Evolutionary conservation across 345 rosid species (phyloP), one percentile per base, ranked within the genome.

Genomic region (Corchorus olitorius): DNA sequence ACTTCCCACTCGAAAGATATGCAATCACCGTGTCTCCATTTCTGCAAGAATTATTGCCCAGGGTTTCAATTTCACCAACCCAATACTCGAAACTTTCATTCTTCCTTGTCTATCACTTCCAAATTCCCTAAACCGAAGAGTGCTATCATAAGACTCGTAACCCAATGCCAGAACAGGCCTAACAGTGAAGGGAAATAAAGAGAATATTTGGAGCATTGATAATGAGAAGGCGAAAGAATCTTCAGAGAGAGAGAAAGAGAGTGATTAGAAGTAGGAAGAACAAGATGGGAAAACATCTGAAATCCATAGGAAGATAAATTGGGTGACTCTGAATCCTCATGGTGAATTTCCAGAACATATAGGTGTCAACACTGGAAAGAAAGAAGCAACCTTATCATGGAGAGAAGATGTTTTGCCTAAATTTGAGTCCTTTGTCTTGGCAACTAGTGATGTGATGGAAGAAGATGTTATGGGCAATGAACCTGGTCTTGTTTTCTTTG

Each of bases 271-370:
- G 86, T 75, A 83, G 82, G 77, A 80, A 84, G 79, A 78, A 50
- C 70, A 81, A 59, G 85, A 50, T 27, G 27, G 27, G 27, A 27
- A 27, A 41, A 34, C 78, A 8, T 89, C 97, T 72, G 87, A 81
- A 27, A 89, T 95, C 48, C 86, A 84, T 65, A 87, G 99, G 84
- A 91, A 71, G 80, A 86, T 88, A 68, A 89, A 90, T 79, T 94
- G 98, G 98, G 97, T 89, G 59, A 93, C 98, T 80, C 76, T 94
- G 81, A 94, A 95, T 82, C 98, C 98, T 59, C 78, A 89, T 56
- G 97, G 97, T 72, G 97, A 93, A 84, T 76, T 75, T 3, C 59
- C 75, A 19, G 87, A 82, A 77, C 43, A 10, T 22, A 5, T 16
- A 49, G 89, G 82, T 39, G 79, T 79, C 73, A 69, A 33, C 45